These are phyloP conservation scores for Venturia oleaginea DNA, from an alignment of 2,329 filamentous ascomycete genomes.

Conservation along the genomic window DNA sequence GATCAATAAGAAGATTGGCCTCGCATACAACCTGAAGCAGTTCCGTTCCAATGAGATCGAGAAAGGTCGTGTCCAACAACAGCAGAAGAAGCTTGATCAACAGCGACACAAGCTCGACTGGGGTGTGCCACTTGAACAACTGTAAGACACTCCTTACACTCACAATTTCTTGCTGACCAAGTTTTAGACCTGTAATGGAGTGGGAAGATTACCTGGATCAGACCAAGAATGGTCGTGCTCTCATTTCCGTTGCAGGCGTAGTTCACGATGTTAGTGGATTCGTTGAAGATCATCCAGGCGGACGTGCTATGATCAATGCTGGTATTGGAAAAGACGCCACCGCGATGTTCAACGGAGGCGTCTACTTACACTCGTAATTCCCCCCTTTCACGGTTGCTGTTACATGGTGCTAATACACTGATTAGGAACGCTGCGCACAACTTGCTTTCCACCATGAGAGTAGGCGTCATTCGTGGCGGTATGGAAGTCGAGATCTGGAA, in stretches of 20 bases:
- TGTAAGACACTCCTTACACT: conserved; percentile 14
- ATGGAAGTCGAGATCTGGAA: conserved; percentile 38
- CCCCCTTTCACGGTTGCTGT: no score
- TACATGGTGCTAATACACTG: no score
- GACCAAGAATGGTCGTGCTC: conserved; percentile 32
- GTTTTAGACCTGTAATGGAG: conserved; percentile 28
- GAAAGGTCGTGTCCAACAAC: conserved; percentile 35
- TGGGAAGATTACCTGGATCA: conserved; percentile 37
- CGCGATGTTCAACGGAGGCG: conserved; percentile 36
- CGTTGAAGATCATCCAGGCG: conserved; percentile 35
- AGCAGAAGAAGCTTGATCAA: conserved; percentile 38
- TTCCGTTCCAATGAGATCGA: conserved; percentile 37
- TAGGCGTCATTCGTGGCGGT: conserved; percentile 34
- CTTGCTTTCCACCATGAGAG: conserved; percentile 34
- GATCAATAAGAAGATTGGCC: conserved; percentile 34
- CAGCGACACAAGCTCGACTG: conserved; percentile 35
- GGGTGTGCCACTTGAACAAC: conserved; percentile 34
- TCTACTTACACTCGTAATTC: conserved; percentile 29
- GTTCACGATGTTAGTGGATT: conserved; percentile 35
- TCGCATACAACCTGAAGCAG: conserved; percentile 35
- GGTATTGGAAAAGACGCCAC: conserved; percentile 36
- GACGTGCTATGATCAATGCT: conserved; percentile 33
- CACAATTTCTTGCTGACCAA: no score
- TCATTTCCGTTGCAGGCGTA: conserved; percentile 33
- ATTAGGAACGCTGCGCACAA: conserved; percentile 32